Percentiles rank a stretch among this genome's conserved stretches.
Evolutionary conservation across 2,329 filamentous ascomycete species (phyloP).

Genomic region (Helotiales sp.): DNA sequence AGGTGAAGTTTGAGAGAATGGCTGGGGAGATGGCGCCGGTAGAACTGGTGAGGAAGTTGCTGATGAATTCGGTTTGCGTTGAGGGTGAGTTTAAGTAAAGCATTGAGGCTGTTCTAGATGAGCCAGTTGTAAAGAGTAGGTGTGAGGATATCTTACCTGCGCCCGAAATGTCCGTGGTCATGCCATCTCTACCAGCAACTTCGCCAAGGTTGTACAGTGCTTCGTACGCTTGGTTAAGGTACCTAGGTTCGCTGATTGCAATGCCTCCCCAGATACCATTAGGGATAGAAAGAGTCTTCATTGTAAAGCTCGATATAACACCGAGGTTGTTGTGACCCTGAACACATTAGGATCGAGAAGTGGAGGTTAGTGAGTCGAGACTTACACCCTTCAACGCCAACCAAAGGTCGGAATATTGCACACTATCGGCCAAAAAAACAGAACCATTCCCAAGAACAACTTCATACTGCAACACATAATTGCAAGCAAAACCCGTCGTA

Average conservation of each 20-base stretch:
- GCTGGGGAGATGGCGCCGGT: constrained; percentile 30
- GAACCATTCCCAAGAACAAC: constrained; percentile 43
- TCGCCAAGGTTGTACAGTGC: constrained; percentile 8
- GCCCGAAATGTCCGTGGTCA: neutral
- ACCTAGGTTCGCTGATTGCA: neutral
- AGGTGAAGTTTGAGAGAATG: constrained; percentile 29
- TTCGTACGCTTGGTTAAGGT: neutral
- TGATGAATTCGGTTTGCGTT: neutral
- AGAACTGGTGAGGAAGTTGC: constrained; percentile 9
- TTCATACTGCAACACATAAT: constrained; percentile 30
- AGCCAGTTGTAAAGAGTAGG: neutral
- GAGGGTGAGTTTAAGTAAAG: constrained; percentile 2
- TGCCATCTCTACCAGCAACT: constrained; percentile 1
- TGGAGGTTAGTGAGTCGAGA: neutral
- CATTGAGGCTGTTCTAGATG: neutral
- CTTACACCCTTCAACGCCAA: constrained; percentile 48
- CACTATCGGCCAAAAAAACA: constrained; percentile 51
- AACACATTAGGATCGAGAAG: constrained; percentile 47
- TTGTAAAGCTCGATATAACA: constrained; percentile 52
- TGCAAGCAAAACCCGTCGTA: constrained; percentile 24
- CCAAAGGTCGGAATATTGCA: constrained; percentile 54
- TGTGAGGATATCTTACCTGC: neutral
- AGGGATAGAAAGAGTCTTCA: constrained; percentile 42
- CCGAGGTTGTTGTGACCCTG: constrained; percentile 60
- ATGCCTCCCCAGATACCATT: constrained; percentile 19